Conservation (phyloP, 306 rosid species). For the Myrica gale region DNA sequence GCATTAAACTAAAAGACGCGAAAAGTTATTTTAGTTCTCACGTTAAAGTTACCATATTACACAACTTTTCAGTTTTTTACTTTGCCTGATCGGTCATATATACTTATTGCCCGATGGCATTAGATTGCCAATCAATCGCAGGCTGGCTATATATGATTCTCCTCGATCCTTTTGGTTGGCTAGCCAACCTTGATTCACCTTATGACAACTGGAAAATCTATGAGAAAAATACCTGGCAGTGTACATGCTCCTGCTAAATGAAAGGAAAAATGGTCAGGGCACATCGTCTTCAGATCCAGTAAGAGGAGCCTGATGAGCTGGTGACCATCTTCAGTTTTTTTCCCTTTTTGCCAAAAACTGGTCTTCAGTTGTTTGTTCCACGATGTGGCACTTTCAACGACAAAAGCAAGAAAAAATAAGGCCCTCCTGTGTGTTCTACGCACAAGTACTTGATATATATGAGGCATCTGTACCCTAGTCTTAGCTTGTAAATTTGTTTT, state of each 20-base stretch:
- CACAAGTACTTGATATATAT: neutral
- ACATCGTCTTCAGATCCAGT: neutral
- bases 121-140: neutral
- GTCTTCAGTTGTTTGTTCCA: neutral
- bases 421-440: neutral
- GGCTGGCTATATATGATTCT: neutral
- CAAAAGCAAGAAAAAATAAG: neutral
- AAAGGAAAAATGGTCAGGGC: neutral
- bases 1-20: slow-evolving; percentile 8
- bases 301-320: too few species aligned
- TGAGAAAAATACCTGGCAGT: too few species aligned
- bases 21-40: slow-evolving; percentile 35
- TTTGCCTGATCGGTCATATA: neutral
- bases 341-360: too few species aligned
- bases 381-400: neutral
- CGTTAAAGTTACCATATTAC: slow-evolving; percentile 6
- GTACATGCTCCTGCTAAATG: neutral
- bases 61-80: neutral
- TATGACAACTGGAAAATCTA: neutral
- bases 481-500: too few species aligned
- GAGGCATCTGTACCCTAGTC: neutral
- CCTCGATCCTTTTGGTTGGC: neutral
- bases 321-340: too few species aligned
- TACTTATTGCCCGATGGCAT: neutral
- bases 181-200: neutral